Evolutionary conservation across 768 basidiomycete species (phyloP).

Genomic region (Tricholoma flavovirens): DNA sequence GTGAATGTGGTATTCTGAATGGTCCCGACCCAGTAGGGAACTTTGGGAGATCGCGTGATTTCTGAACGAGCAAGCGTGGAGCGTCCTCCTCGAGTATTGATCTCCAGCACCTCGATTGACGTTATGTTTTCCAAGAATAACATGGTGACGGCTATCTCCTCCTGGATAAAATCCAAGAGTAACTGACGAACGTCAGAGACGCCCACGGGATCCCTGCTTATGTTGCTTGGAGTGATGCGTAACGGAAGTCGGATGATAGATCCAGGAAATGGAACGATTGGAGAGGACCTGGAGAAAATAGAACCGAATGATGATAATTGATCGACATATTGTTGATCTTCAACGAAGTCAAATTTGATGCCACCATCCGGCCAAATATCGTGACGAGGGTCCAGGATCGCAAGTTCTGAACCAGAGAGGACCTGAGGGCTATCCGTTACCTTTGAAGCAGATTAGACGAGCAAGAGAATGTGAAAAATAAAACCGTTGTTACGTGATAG

Average conservation of each 20-base stretch:
- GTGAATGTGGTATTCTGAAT: slow-evolving; percentile 9
- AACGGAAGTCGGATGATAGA: slow-evolving; percentile 45
- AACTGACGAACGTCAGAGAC: slow-evolving; percentile 30
- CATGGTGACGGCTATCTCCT: slow-evolving; percentile 34
- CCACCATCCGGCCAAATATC: slow-evolving; percentile 25
- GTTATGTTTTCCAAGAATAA: slow-evolving; percentile 39
- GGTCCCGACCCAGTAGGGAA: neutral
- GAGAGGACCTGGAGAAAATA: slow-evolving; percentile 13
- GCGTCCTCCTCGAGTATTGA: slow-evolving; percentile 20
- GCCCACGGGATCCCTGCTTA: slow-evolving; percentile 29
- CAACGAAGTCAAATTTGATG: slow-evolving; percentile 23
- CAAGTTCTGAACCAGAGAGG: slow-evolving; percentile 33
- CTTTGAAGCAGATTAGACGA: slow-evolving; percentile 17
- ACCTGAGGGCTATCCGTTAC: slow-evolving; percentile 46
- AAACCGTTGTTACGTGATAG: slow-evolving; percentile 43
- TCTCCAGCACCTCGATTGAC: slow-evolving; percentile 34
- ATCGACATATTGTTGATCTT: slow-evolving; percentile 16
- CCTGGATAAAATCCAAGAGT: slow-evolving; percentile 34
- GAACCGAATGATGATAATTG: slow-evolving; percentile 28
- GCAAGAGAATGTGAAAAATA: too few relatives aligned
- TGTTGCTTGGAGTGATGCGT: slow-evolving; percentile 25
- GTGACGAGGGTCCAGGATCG: slow-evolving; percentile 39
- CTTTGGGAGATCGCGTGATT: slow-evolving; percentile 6
- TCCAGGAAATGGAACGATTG: slow-evolving; percentile 24
- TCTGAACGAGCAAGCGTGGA: slow-evolving; percentile 14